A percentile compares a stretch with the other conserved stretches of the same genome.
Evolutionary conservation across 169 alveolate genomes (phyloP).

Genomic region (Plasmodium gonderi): DNA sequence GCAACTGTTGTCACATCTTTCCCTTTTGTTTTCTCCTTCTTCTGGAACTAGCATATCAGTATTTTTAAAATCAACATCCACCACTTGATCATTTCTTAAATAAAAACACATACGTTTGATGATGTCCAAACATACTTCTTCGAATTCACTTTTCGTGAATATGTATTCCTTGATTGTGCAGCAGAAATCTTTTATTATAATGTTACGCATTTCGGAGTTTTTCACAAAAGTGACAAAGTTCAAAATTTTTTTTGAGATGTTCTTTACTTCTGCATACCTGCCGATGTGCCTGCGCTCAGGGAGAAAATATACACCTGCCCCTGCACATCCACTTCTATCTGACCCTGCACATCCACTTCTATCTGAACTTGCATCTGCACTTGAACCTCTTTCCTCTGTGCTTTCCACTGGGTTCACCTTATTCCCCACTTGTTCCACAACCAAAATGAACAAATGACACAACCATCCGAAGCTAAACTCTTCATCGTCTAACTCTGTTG

Average conservation of each 20-base stretch:
- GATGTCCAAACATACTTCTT: conserved; percentile 10
- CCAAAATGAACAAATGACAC: conserved; percentile 8
- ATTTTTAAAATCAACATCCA: neutral
- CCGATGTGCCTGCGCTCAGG: too few relatives aligned
- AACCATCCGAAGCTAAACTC: neutral
- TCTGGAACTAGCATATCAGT: neutral
- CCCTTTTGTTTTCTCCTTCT: neutral
- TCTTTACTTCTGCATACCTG: too few relatives aligned
- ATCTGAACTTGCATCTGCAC: too few relatives aligned
- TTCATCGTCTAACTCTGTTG: too few relatives aligned
- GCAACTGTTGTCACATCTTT: too few relatives aligned
- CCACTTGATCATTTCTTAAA: neutral
- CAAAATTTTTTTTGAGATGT: neutral
- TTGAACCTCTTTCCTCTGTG: neutral
- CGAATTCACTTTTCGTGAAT: neutral
- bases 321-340: neutral
- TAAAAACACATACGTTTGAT: conserved; percentile 5
- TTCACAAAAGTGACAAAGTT: neutral
- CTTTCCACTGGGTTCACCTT: neutral
- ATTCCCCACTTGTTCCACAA: neutral
- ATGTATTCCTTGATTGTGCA: conserved; percentile 14
- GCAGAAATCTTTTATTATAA: conserved; percentile 22
- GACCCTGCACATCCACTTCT: neutral
- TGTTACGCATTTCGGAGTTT: conserved; percentile 16
- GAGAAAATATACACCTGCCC: too few relatives aligned